phyloP scores from a whole-genome alignment of 2,329 filamentous ascomycete species.

The Exserohilum turcica region DNA sequence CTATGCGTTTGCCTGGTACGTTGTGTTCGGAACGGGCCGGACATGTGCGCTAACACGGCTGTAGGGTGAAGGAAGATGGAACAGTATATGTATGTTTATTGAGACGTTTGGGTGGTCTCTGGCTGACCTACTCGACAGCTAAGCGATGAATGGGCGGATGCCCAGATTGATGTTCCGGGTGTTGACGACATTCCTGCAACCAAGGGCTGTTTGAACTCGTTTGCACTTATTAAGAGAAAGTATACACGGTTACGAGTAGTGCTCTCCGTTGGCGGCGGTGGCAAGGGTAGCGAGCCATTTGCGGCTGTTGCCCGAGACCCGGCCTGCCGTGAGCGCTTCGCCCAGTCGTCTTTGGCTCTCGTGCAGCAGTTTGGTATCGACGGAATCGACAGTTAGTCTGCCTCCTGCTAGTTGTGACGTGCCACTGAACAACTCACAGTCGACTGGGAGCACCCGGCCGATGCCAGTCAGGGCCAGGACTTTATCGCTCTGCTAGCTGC shows the following conservation, averaged over 20 bases:
- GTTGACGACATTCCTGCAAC: slow-evolving; percentile 40
- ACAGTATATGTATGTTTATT: slow-evolving; percentile 70
- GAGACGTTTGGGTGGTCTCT: slow-evolving; percentile 23
- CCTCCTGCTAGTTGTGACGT: background rate
- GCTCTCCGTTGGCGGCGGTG: slow-evolving; percentile 77
- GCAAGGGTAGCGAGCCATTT: slow-evolving; percentile 68
- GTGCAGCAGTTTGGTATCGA: slow-evolving; percentile 74
- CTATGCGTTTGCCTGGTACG: slow-evolving; percentile 75
- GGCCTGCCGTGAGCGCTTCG: slow-evolving; percentile 70
- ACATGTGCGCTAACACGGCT: slow-evolving; percentile 24
- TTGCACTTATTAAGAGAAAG: slow-evolving; percentile 72
- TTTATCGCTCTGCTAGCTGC: slow-evolving; percentile 71
- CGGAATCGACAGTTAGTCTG: slow-evolving; percentile 70
- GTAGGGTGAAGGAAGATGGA: slow-evolving; percentile 70
- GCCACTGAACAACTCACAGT: slow-evolving; percentile 57
- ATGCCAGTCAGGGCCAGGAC: slow-evolving; percentile 68
- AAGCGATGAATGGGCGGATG: slow-evolving; percentile 79
- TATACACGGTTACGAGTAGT: slow-evolving; percentile 75
- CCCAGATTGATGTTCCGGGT: slow-evolving; percentile 72
- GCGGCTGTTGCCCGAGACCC: slow-evolving; percentile 68
- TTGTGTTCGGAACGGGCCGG: slow-evolving; percentile 12
- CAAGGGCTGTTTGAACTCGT: slow-evolving; percentile 67
- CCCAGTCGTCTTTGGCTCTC: slow-evolving; percentile 66
- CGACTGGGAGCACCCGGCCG: slow-evolving; percentile 77
- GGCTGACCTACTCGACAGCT: slow-evolving; percentile 58